phyloP scores from a whole-genome alignment of 202 grass and related monocot genomes.

The Alloteropsis angusta region DNA sequence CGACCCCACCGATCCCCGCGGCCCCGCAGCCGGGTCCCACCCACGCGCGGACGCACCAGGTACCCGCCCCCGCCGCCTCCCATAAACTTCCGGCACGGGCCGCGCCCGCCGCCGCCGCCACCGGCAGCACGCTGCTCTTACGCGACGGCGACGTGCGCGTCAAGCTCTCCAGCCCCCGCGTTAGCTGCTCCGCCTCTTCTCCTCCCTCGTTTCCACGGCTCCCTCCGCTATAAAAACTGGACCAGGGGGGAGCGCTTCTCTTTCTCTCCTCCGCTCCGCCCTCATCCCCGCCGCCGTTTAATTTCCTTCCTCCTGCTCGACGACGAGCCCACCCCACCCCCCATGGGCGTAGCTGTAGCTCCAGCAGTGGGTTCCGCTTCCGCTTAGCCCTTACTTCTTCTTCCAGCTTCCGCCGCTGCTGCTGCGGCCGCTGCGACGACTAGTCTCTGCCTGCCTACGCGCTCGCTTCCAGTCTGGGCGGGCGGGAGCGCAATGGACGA shows the following conservation, averaged over 20 bases:
- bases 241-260: too few species aligned
- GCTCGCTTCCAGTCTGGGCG: neutral
- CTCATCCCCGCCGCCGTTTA: too few species aligned
- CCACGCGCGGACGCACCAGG: neutral
- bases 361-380: neutral
- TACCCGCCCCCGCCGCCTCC: neutral
- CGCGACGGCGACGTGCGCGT: conserved; percentile 40
- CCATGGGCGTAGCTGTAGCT: neutral
- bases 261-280: conserved; percentile 9
- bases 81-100: neutral
- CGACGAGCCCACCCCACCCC: neutral
- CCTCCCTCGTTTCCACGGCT: neutral
- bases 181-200: neutral
- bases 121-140: conserved; percentile 25
- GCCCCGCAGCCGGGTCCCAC: neutral
- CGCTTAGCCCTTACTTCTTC: neutral
- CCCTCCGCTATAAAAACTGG: neutral
- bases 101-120: neutral
- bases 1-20: neutral
- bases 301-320: too few species aligned
- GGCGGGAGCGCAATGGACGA: conserved; percentile 30
- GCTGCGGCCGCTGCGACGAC: too few species aligned
- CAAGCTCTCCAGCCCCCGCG: neutral
- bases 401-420: neutral
- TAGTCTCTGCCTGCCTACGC: neutral